Evolutionary conservation across 306 rosid genomes (phyloP).

Genomic region (Cicer yamashitae): DNA sequence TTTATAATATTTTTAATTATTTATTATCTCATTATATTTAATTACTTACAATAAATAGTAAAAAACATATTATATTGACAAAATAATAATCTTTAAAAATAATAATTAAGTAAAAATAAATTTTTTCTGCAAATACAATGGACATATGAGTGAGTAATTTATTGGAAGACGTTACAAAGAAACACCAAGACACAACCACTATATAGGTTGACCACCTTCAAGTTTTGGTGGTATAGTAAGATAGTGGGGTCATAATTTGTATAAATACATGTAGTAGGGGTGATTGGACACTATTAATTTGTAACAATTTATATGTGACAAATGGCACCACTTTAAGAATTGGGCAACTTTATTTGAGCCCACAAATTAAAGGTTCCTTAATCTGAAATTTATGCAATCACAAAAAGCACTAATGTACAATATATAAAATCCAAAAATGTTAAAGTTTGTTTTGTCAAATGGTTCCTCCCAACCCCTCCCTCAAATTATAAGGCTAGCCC

Average conservation of each 20-base stretch:
- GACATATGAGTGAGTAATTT: not conserved
- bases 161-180: not conserved
- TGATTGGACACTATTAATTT: slow-evolving; percentile 8
- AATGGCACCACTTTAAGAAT: slow-evolving; percentile 38
- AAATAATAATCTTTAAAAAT: too few species aligned
- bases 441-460: slow-evolving; percentile 31
- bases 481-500: slow-evolving; percentile 23
- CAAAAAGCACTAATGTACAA: slow-evolving; percentile 38
- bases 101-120: too few species aligned
- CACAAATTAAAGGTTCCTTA: slow-evolving; percentile 32
- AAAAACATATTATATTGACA: too few species aligned
- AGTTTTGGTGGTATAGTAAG: slow-evolving; percentile 25
- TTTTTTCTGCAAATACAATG: too few species aligned
- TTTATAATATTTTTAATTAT: too few species aligned
- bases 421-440: slow-evolving; percentile 27
- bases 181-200: slow-evolving; percentile 25
- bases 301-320: slow-evolving; percentile 37
- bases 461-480: slow-evolving; percentile 38
- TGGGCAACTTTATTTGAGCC: slow-evolving; percentile 33
- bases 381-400: slow-evolving; percentile 40
- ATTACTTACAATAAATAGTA: too few species aligned
- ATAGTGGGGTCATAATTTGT: slow-evolving; percentile 36
- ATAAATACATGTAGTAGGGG: not conserved
- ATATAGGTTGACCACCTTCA: slow-evolving; percentile 28
- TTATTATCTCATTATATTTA: too few species aligned